Evolutionary conservation across 805 yeast genomes (phyloP).

Genomic region (Cyberlindnera subsufficiens): DNA sequence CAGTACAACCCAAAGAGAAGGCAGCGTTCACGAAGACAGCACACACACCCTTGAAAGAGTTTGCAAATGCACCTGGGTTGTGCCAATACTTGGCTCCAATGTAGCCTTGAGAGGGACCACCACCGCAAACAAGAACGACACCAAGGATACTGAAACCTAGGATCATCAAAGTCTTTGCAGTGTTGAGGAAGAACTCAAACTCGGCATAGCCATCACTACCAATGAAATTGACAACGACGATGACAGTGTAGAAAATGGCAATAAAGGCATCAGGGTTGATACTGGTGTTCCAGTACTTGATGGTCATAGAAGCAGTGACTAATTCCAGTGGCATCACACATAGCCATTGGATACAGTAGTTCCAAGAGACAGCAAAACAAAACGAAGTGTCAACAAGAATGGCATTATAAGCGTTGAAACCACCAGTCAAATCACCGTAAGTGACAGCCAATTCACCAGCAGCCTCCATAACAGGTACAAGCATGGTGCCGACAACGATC

Average conservation of each 20-base stretch:
- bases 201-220: slow-evolving; percentile 70
- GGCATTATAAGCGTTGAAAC: slow-evolving; percentile 33
- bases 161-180: slow-evolving; percentile 51
- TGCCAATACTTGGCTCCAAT: slow-evolving; percentile 58
- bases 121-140: slow-evolving; percentile 53
- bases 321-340: slow-evolving; percentile 49
- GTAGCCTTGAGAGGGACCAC: slow-evolving; percentile 47
- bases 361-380: slow-evolving; percentile 61
- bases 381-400: slow-evolving; percentile 43
- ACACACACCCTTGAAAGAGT: slow-evolving; percentile 56
- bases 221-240: slow-evolving; percentile 45
- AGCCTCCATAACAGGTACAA: slow-evolving; percentile 53
- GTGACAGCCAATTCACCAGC: slow-evolving; percentile 48
- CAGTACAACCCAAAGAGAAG: slow-evolving; percentile 63
- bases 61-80: slow-evolving; percentile 44
- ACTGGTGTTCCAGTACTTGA: slow-evolving; percentile 37
- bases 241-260: slow-evolving; percentile 45
- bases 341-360: slow-evolving; percentile 51
- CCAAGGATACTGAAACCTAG: slow-evolving; percentile 52
- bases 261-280: slow-evolving; percentile 52
- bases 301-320: slow-evolving; percentile 49
- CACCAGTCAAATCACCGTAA: slow-evolving; percentile 33
- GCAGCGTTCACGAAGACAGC: slow-evolving; percentile 57
- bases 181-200: slow-evolving; percentile 53
- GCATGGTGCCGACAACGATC: slow-evolving; percentile 52